Conservation (phyloP, 768 basidiomycete species). For the Rhodotorula sphaerocarpa region DNA sequence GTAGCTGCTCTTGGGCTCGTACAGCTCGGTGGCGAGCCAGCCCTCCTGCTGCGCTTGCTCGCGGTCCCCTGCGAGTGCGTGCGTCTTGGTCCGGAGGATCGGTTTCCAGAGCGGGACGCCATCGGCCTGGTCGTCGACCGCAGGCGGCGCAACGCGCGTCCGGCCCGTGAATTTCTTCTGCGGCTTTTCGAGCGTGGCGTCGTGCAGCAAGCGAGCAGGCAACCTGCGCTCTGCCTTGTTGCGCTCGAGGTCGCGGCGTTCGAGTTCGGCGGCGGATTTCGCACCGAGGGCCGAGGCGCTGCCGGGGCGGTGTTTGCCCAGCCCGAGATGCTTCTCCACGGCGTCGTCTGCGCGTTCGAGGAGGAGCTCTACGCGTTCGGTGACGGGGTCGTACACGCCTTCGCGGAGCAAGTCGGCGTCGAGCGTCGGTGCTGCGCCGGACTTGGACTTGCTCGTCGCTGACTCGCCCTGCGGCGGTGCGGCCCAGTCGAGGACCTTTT, state of each 20-base stretch:
- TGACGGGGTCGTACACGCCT: constrained; percentile 64
- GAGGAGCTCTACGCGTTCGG: constrained; percentile 75
- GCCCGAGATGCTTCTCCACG: constrained; percentile 68
- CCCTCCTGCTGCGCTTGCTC: not conserved
- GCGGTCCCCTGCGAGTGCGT: constrained; percentile 52
- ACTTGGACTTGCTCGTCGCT: no score
- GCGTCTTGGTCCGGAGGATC: constrained; percentile 63
- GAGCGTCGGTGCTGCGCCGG: constrained; percentile 46
- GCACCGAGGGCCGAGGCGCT: constrained; percentile 8
- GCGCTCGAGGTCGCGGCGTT: not conserved
- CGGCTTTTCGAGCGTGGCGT: constrained; percentile 67
- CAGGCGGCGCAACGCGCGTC: constrained; percentile 30
- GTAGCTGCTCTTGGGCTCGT: constrained; percentile 19
- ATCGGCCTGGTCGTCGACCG: constrained; percentile 1
- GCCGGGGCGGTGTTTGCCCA: constrained; percentile 50
- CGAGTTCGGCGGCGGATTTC: constrained; percentile 35
- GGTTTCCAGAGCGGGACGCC: constrained; percentile 64
- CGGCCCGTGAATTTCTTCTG: constrained; percentile 62
- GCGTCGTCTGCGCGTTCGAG: constrained; percentile 77
- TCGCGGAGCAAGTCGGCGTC: constrained; percentile 67
- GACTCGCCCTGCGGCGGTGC: constrained; percentile 37
- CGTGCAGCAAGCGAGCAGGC: constrained; percentile 54
- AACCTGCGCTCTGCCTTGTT: constrained; percentile 4
- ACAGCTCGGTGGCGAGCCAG: constrained; percentile 60
- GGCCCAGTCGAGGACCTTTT: constrained; percentile 56